phyloP scores from a whole-genome alignment of 2,329 filamentous ascomycete species.

The Taxawa tesnikishii region DNA sequence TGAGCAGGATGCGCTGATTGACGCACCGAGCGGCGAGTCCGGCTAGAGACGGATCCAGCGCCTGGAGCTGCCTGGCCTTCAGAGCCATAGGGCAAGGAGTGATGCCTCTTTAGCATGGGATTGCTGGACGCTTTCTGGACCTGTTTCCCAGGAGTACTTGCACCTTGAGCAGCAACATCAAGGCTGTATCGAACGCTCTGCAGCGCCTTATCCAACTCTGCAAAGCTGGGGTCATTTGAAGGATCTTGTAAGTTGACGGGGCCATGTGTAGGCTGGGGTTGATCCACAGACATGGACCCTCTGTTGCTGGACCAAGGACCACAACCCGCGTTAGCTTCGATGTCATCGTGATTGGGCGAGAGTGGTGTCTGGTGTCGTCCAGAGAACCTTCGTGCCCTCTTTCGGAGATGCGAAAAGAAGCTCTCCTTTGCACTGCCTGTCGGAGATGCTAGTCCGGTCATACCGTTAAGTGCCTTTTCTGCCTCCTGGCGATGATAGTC shows the following conservation, averaged over 20 bases:
- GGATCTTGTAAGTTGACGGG: conserved; percentile 24
- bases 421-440: conserved; percentile 77
- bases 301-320: conserved; percentile 73
- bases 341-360: conserved; percentile 69
- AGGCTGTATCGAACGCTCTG: conserved; percentile 48
- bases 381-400: conserved; percentile 83
- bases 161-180: conserved; percentile 26
- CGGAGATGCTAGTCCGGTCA: conserved; percentile 62
- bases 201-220: conserved; percentile 48
- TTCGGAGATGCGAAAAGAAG: conserved; percentile 95
- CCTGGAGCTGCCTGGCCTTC: conserved; percentile 40
- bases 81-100: conserved; percentile 29
- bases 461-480: conserved; percentile 78
- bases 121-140: conserved; percentile 24
- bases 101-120: conserved; percentile 35
- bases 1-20: conserved; percentile 60
- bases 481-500: conserved; percentile 85
- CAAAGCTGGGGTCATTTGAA: conserved; percentile 38
- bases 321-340: conserved; percentile 87
- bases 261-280: conserved; percentile 1
- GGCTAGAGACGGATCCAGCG: conserved; percentile 56
- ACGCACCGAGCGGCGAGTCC: conserved; percentile 65
- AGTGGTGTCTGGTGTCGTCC: conserved; percentile 76
- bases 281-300: conserved; percentile 70
- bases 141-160: conserved; percentile 5